Evolutionary conservation across 208 protist species (phyloP).

Genomic region (Eutreptiella sp.): DNA sequence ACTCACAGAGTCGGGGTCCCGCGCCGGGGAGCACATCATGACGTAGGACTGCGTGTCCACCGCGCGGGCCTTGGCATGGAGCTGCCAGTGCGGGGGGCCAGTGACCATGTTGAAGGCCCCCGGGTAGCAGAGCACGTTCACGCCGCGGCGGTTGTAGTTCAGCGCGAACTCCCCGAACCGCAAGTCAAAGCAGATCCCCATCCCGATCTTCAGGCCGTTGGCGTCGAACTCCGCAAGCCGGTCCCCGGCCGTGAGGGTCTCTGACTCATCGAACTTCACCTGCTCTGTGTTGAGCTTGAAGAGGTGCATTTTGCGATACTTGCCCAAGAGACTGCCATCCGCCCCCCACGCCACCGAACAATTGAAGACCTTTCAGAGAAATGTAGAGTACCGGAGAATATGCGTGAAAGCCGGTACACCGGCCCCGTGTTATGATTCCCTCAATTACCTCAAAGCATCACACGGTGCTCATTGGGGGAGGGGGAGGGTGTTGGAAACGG

Average conservation of each 20-base stretch:
- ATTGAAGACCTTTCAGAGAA: conserved; percentile 85
- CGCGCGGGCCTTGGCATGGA: conserved; percentile 74
- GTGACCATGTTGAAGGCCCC: conserved; percentile 98
- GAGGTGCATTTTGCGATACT: conserved; percentile 88
- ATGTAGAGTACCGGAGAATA: no score
- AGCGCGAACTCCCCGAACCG: conserved; percentile 88
- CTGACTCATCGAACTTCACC: conserved; percentile 87
- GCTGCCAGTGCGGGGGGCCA: conserved; percentile 94
- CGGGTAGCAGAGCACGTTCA: conserved; percentile 86
- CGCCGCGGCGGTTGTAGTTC: conserved; percentile 57
- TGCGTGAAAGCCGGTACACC: no score
- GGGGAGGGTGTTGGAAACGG: no score
- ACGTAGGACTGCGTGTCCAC: conserved; percentile 92
- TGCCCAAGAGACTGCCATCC: conserved; percentile 71
- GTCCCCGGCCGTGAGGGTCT: conserved; percentile 83
- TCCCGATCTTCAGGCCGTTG: conserved; percentile 68
- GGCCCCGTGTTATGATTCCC: no score
- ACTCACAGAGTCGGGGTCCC: conserved; percentile 64
- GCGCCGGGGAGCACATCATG: conserved; percentile 82
- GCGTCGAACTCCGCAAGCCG: conserved; percentile 49
- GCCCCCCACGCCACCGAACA: conserved; percentile 79
- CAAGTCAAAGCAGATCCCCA: conserved; percentile 98
- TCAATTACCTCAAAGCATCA: no score
- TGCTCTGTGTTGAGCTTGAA: conserved; percentile 92
- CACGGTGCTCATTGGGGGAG: no score